Base-by-base conservation (phyloP, 208 protist species). In the Lotmaria passim region DNA sequence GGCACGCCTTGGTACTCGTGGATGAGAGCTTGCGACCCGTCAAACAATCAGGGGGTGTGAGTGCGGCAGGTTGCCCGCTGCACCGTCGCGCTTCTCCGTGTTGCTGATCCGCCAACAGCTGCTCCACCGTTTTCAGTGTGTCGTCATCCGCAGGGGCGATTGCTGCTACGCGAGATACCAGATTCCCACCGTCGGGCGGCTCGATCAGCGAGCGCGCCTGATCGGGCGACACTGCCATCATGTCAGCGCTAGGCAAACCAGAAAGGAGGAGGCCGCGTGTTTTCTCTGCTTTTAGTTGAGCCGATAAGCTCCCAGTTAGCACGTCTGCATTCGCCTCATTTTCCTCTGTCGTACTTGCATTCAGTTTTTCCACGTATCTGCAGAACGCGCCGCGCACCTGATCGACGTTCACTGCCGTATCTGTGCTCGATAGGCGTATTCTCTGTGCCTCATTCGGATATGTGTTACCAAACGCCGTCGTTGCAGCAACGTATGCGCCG, bases 351-450 rank as follows among this genome's bases (percentile, higher is more conserved):
- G 31, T 41, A 28, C 17, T n/a, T 8, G 30, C 46, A 26, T 15
- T 12, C 17, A 73, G 57, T 19, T 65, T 73, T 26, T 47, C 67
- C 44, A 43, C 56, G 8, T 73, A 73, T 21, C 34, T 34, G 14
- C 55, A 47, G 0, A 34, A 39, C 26, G 67, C 41, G 4, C 19
- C 17, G n/a, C 38, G 46, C 11, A 65, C 33, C 7, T n/a, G 14
- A 14, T 43, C 47, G 6, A 41, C 31, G 24, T 1, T 11, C 14
- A 33, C 15, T 10, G 0, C 33, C 8, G n/a, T 11, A 55, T 34
- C 2, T 7, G 6, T 19, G 2, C 26, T 34, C 17, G 48, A 31
- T 1, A 55, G 5, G 12, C 26, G 21, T 2, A 34, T 38, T 21
- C 33, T 41, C 28, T 41, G 31, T 7, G 26, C 33, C 28, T 58